These are phyloP conservation scores for Arthrobotrys pseudoclavata DNA, from an alignment of 2,329 filamentous ascomycete species.

Conservation along the genomic window DNA sequence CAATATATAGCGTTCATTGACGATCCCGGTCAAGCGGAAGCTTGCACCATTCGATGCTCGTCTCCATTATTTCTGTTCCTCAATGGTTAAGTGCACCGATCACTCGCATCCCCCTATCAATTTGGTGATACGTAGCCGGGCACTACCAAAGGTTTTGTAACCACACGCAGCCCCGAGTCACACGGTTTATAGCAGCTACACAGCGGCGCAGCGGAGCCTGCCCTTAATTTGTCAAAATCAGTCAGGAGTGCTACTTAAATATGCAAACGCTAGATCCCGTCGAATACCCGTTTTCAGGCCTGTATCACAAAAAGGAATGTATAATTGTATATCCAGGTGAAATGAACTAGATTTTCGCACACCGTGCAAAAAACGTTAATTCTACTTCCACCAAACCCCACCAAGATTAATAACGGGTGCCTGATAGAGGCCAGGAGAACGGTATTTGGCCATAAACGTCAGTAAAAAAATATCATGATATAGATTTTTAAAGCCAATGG, in stretches of 20 bases:
- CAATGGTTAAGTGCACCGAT: constrained; percentile 36
- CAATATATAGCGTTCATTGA: constrained; percentile 6
- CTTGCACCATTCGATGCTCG: constrained; percentile 44
- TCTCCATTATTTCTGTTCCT: constrained; percentile 44
- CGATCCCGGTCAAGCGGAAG: constrained; percentile 43
- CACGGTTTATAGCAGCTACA: neutral
- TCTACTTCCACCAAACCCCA: neutral
- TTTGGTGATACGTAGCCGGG: constrained; percentile 7
- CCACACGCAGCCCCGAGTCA: neutral
- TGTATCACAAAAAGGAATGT: constrained; percentile 15
- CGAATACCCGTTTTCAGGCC: neutral
- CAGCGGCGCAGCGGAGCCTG: neutral
- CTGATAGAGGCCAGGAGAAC: neutral
- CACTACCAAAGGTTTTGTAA: constrained; percentile 15
- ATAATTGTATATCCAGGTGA: neutral
- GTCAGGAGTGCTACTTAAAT: neutral
- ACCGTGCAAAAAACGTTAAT: neutral
- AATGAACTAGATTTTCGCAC: neutral
- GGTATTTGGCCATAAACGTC: neutral
- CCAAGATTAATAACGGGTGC: neutral
- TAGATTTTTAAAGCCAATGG: constrained; percentile 24
- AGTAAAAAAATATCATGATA: neutral
- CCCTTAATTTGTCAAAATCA: constrained; percentile 5
- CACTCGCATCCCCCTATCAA: constrained; percentile 11
- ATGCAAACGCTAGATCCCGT: constrained; percentile 1